Evolutionary conservation across 345 rosid genomes (phyloP), one percentile per base, ranked within the genome.

Genomic region (Eutrema yunnanense): DNA sequence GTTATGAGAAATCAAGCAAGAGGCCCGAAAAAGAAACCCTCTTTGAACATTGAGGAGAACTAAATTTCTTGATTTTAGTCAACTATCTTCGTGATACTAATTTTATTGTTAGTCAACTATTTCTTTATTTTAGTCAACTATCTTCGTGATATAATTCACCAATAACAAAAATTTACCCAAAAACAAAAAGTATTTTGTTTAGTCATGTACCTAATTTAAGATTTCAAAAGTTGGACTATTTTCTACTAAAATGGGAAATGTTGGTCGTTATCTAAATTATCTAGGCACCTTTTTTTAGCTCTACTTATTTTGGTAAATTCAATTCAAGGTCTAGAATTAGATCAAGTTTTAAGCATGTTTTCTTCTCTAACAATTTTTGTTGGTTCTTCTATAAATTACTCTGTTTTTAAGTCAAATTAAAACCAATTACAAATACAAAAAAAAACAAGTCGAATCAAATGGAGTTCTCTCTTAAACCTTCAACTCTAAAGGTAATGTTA

Each of bases 401-500:
- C 6, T 52, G 40, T 67, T 34, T 44, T 2, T 4, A 30, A 29
- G 44, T 5, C 8, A n/a, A 48, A 16, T 3, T 9, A 32, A n/a
- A 40, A 48, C 12, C 51, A 59, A 74, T 32, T 22, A 47, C n/a
- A 64, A 43, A 51, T 30, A 53, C 16, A 56, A 14, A 57, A 34
- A 67, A 59, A 8, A 62, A 3, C 46, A 72, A 63, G 50, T 56
- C 42, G 19, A 73, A 60, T 52, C 47, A 53, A 58, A 75, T 75
- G 69, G 69, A 68, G 62, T 62, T 62, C 37, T 69, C 79, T 61
- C 62, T 68, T 9, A 68, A 44, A 6, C 58, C 62, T 67, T 74
- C 79, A 75, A 53, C 64, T 43, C 63, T 33, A 60, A 75, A 75
- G 74, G 79, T 75, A 69, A 27, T 38, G 19, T 19, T 22, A 11